These are phyloP conservation scores for Mycena belliarum DNA, from an alignment of 768 basidiomycete species.

Conservation along the genomic window DNA sequence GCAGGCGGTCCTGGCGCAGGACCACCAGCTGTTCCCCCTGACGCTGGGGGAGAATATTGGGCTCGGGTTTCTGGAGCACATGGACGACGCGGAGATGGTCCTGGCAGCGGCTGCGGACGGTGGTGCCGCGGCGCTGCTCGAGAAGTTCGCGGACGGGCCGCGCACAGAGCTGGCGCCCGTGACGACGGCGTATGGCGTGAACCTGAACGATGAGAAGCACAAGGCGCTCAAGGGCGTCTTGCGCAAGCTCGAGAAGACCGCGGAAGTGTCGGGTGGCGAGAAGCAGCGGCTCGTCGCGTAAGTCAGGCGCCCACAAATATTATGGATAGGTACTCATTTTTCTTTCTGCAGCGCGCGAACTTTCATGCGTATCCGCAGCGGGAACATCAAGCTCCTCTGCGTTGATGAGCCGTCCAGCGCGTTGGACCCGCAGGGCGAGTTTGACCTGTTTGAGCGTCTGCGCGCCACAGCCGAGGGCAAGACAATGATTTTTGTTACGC, in stretches of 20 bases:
- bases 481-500: slow-evolving; percentile 23
- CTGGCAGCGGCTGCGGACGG: slow-evolving; percentile 15
- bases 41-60: slow-evolving; percentile 41
- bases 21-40: slow-evolving; percentile 36
- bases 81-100: slow-evolving; percentile 8
- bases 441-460: slow-evolving; percentile 17
- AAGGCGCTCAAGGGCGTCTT: slow-evolving; percentile 7
- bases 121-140: slow-evolving; percentile 14
- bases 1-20: slow-evolving; percentile 40
- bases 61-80: slow-evolving; percentile 29
- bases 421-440: slow-evolving; percentile 21
- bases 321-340: background rate
- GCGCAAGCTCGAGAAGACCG: slow-evolving; percentile 6
- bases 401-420: slow-evolving; percentile 23
- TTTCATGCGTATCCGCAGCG: slow-evolving; percentile 20
- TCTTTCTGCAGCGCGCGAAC: slow-evolving; percentile 13
- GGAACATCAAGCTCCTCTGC: slow-evolving; percentile 17
- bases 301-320: background rate
- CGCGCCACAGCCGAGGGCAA: slow-evolving; percentile 14
- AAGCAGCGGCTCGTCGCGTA: slow-evolving; percentile 22
- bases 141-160: slow-evolving; percentile 13
- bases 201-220: slow-evolving; percentile 18
- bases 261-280: slow-evolving; percentile 20
- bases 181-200: slow-evolving; percentile 1
- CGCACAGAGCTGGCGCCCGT: slow-evolving; percentile 12